phyloP scores from a whole-genome alignment of 2,329 filamentous ascomycete species.

The Trichocomaceae sp. region DNA sequence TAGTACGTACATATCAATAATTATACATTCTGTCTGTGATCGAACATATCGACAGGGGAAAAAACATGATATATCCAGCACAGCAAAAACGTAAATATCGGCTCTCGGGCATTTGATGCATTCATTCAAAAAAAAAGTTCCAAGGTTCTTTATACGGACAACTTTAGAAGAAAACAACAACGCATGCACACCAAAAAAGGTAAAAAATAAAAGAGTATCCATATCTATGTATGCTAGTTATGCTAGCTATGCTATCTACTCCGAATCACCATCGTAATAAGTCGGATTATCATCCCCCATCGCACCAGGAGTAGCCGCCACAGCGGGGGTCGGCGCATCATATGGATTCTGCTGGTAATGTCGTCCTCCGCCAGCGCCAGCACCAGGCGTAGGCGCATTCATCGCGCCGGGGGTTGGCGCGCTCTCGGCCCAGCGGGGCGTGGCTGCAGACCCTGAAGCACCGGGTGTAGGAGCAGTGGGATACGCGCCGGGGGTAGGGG shows the following conservation, averaged over 20 bases:
- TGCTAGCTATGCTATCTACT: conserved; percentile 1
- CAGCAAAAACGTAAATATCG: too few species aligned
- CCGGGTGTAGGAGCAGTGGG: conserved; percentile 60
- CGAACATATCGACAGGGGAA: too few species aligned
- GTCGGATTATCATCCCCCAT: conserved; percentile 13
- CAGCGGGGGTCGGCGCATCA: conserved; percentile 43
- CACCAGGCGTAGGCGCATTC: conserved; percentile 38
- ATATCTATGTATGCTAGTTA: not conserved
- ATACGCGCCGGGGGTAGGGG: conserved; percentile 57
- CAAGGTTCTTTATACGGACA: too few species aligned
- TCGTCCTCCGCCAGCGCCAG: conserved; percentile 21
- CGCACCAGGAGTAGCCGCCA: conserved; percentile 15
- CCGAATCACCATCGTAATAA: conserved; percentile 13
- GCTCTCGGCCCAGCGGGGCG: conserved; percentile 41
- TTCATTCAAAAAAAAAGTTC: too few species aligned
- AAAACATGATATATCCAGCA: too few species aligned
- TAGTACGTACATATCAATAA: not conserved
- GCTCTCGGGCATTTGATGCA: too few species aligned
- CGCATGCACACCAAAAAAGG: not conserved
- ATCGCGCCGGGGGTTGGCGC: conserved; percentile 43
- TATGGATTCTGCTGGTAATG: conserved; percentile 18
- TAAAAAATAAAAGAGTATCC: not conserved
- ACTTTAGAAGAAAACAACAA: too few species aligned
- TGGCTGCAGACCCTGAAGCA: conserved; percentile 56
- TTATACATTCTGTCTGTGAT: not conserved